Percentiles rank a stretch among this genome's conserved stretches.
Conservation (phyloP, 495 filamentous ascomycete genomes). For the Penicillium coprophilum region DNA sequence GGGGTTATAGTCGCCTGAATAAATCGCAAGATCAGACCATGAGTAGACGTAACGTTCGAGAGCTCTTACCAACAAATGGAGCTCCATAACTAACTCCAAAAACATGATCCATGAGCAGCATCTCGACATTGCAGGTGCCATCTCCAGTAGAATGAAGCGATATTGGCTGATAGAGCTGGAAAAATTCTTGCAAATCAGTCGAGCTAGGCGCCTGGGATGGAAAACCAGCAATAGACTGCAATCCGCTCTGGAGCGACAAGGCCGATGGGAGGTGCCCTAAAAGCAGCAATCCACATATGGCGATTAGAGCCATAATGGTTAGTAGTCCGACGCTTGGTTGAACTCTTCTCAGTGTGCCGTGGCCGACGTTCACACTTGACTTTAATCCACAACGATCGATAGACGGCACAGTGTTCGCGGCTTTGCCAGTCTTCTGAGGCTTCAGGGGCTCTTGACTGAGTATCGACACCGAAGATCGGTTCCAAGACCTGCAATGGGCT, state of each 20-base stretch:
- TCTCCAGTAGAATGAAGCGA: constrained; percentile 44
- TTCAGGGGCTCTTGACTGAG: background rate
- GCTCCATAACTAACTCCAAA: constrained; percentile 60
- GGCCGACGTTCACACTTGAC: background rate
- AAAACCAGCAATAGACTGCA: background rate
- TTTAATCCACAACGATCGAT: background rate
- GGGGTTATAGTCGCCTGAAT: constrained; percentile 65
- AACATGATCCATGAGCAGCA: constrained; percentile 59
- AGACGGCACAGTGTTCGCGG: background rate
- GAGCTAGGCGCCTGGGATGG: constrained; percentile 10
- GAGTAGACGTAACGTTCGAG: background rate
- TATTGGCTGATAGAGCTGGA: constrained; percentile 47
- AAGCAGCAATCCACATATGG: background rate
- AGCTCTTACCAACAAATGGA: constrained; percentile 70
- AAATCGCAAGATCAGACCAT: background rate
- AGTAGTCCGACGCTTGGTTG: background rate
- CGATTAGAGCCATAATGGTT: background rate
- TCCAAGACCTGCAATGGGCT: background rate
- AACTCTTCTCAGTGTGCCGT: background rate
- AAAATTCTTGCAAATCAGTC: constrained; percentile 51
- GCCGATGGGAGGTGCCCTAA: background rate
- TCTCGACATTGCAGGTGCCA: constrained; percentile 45
- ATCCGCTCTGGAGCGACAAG: background rate
- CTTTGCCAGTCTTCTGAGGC: background rate
- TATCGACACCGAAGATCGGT: background rate